These are phyloP conservation scores for Scutellaria minor DNA, from an alignment of 257 asterid genomes.

Conservation along the genomic window DNA sequence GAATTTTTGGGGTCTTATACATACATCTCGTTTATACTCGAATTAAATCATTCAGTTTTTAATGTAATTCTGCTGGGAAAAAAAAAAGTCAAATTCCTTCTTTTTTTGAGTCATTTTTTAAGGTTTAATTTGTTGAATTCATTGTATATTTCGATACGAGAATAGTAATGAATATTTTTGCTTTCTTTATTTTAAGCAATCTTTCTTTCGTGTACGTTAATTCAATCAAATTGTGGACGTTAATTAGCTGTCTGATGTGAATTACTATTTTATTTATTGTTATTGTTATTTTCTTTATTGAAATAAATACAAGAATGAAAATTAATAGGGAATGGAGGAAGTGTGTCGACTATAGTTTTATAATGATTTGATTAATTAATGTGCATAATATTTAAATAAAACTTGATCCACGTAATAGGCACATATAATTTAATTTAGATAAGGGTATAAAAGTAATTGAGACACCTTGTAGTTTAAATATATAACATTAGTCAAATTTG, in stretches of 20 bases:
- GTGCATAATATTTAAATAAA: not conserved
- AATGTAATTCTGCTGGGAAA: not conserved
- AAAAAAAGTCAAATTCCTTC: not conserved
- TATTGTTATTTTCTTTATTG: not conserved
- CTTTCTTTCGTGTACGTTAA: not conserved
- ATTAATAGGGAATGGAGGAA: not conserved
- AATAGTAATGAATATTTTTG: not conserved
- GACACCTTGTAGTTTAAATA: not conserved
- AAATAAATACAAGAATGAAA: not conserved
- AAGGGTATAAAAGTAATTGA: not conserved
- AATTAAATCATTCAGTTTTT: not conserved
- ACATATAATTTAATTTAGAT: not conserved
- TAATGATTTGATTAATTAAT: slow-evolving; percentile 3
- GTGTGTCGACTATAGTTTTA: not conserved
- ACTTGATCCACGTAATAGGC: not conserved
- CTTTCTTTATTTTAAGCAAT: not conserved
- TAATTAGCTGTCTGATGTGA: not conserved
- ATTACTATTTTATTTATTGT: not conserved
- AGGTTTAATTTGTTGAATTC: not conserved
- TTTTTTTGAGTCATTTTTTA: not conserved
- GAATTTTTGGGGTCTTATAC: not conserved
- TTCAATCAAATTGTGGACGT: not conserved
- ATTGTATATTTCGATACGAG: slow-evolving; percentile 13
- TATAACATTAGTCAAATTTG: not conserved
- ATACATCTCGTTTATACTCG: not conserved